Evolutionary conservation across 1,284 basidiomycete genomes (phyloP).

Genomic region (Pulveroboletus ridleyi): DNA sequence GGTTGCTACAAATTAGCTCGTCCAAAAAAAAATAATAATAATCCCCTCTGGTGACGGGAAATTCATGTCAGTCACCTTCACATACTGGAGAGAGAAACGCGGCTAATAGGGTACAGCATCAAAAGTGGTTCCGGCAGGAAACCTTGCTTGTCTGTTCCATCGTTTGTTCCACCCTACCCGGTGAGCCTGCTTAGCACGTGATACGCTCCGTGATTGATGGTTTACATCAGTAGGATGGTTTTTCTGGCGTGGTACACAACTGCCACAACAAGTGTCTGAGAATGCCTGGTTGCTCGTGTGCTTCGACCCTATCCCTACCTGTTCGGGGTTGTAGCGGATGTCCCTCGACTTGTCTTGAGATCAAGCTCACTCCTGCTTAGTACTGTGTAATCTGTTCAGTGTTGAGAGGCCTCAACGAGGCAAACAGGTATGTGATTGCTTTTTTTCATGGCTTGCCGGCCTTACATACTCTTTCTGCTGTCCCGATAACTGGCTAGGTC

Average conservation of each 20-base stretch:
- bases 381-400: no score
- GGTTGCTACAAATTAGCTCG: no score
- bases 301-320: background rate
- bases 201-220: background rate
- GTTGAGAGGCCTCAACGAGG: no score
- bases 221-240: background rate
- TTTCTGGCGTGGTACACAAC: no score
- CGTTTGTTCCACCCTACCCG: background rate
- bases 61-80: constrained; percentile 3
- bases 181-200: constrained; percentile 1
- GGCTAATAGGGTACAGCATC: constrained; percentile 9
- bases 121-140: background rate
- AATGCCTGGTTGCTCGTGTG: background rate
- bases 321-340: constrained; percentile 2
- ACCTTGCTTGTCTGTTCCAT: background rate
- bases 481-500: no score
- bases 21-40: no score
- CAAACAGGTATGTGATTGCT: no score
- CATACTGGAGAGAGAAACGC: no score
- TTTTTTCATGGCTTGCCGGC: no score
- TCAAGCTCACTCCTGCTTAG: no score
- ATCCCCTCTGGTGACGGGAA: no score
- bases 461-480: no score
- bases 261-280: background rate
- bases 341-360: constrained; percentile 2